These are phyloP conservation scores for Murraya paniculata DNA, from an alignment of 345 rosid genomes.

Conservation along the genomic window DNA sequence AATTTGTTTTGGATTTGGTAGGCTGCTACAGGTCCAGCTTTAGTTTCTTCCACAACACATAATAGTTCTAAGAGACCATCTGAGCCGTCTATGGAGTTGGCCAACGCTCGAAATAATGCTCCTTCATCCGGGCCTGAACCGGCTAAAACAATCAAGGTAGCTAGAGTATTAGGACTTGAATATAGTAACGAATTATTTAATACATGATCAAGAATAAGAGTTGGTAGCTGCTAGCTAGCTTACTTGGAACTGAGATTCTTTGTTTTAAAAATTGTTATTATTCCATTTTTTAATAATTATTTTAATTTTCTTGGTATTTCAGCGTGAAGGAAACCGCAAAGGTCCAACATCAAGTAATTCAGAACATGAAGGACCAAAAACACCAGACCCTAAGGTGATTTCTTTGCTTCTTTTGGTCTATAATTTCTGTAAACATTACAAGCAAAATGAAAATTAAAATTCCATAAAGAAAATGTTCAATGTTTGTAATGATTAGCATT, in stretches of 20 bases:
- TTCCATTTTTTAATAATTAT: background rate
- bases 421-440: background rate
- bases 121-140: slow-evolving; percentile 35
- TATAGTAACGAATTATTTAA: background rate
- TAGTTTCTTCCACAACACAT: slow-evolving; percentile 37
- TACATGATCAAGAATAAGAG: slow-evolving; percentile 2
- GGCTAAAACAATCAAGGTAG: slow-evolving; percentile 53
- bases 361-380: slow-evolving; percentile 56
- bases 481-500: background rate
- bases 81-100: slow-evolving; percentile 59
- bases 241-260: slow-evolving; percentile 20
- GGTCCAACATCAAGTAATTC: slow-evolving; percentile 44
- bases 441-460: background rate
- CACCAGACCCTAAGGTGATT: slow-evolving; percentile 60
- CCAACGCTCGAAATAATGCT: slow-evolving; percentile 35
- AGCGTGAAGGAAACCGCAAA: slow-evolving; percentile 55
- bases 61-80: slow-evolving; percentile 51
- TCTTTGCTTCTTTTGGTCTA: background rate
- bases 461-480: background rate
- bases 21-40: slow-evolving; percentile 26
- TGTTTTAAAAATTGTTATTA: background rate
- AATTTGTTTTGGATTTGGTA: slow-evolving; percentile 31
- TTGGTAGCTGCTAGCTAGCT: slow-evolving; percentile 1
- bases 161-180: background rate
- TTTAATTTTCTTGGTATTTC: slow-evolving; percentile 16